A percentile compares a stretch with the other conserved stretches of the same genome.
These are phyloP conservation scores for Penicillium mononematosum DNA, from an alignment of 495 filamentous ascomycete species.

Conservation along the genomic window DNA sequence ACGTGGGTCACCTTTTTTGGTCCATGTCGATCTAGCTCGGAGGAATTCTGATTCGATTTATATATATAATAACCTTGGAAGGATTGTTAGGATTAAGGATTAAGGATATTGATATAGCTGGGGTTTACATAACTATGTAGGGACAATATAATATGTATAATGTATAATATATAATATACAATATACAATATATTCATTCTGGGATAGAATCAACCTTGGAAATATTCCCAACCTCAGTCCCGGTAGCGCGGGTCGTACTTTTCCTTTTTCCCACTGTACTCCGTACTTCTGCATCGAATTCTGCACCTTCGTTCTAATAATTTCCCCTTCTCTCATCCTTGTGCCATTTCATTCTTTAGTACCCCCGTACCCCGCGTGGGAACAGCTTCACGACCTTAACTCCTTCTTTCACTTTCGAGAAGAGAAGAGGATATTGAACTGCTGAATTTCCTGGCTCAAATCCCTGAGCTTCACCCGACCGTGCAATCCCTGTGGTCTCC, in stretches of 20 bases:
- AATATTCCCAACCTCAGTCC: background rate
- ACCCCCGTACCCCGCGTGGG: constrained; percentile 2
- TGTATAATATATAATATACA: no score
- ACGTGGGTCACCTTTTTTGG: background rate
- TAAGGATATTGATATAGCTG: no score
- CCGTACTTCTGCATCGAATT: constrained; percentile 13
- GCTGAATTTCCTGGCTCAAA: background rate
- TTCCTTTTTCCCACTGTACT: constrained; percentile 9
- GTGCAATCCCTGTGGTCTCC: background rate
- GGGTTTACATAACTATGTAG: no score
- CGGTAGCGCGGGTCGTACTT: constrained; percentile 1
- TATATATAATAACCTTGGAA: no score
- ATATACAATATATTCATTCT: no score
- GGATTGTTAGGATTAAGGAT: no score
- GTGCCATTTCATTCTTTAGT: constrained; percentile 7
- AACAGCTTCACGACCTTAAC: constrained; percentile 21
- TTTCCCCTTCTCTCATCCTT: constrained; percentile 3
- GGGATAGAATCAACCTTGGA: no score
- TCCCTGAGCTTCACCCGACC: constrained; percentile 5
- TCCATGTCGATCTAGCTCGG: background rate
- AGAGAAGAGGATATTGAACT: background rate
- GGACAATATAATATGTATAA: no score
- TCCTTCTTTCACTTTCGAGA: background rate
- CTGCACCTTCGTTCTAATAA: constrained; percentile 4
- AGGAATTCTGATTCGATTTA: no score